Evolutionary conservation across 768 basidiomycete genomes (phyloP), one percentile per base, ranked within the genome.

Genomic region (Exsudoporus frostii): DNA sequence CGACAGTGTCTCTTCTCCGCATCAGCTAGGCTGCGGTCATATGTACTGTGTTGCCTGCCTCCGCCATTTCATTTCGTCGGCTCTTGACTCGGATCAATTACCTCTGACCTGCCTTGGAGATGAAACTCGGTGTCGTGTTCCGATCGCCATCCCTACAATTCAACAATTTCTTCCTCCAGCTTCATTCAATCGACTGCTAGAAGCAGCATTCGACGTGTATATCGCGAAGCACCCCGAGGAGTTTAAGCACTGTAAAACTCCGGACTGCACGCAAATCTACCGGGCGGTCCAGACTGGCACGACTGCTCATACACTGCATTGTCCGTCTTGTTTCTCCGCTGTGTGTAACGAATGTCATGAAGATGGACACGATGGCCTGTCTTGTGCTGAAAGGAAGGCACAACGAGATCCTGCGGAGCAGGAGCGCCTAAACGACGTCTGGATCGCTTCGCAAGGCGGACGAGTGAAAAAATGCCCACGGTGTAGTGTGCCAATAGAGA

Each of bases 211-310:
- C 60, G 70, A 79, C 0, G 67, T 77, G 0, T 74, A 90, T 62
- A 71, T 91, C 15, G 79, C 81, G 47, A 72, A 78, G 10, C 78
- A 77, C 39, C 76, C 85, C 0, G 69, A 74, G 14, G 83, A 88
- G 50, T 84, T 85, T 60, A 78, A 80, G 55, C 86, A 80, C 60
- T 92, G 90, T 67, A 90, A 87, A 1, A 85, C 88, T 0, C 85
- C 90, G 0, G 87, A 91, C 63, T 92, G 90, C 54, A 73, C 73
- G 0, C 85, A 89, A 64, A 75, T 90, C 4, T 92, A 92, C 66
- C 83, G 86, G 15, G 64, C 74, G 4, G 76, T 73, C 0, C 67
- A 72, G 5, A 61, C 60, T 22, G 79, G 78, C 7, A 71, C 74
- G 7, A 64, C 74, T 1, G 29, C 61, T n/a, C 42, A 47, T 6